Evolutionary conservation across 1,139 yeast genomes (phyloP).

Genomic region (Hemisphaericaspora xylofermentans): DNA sequence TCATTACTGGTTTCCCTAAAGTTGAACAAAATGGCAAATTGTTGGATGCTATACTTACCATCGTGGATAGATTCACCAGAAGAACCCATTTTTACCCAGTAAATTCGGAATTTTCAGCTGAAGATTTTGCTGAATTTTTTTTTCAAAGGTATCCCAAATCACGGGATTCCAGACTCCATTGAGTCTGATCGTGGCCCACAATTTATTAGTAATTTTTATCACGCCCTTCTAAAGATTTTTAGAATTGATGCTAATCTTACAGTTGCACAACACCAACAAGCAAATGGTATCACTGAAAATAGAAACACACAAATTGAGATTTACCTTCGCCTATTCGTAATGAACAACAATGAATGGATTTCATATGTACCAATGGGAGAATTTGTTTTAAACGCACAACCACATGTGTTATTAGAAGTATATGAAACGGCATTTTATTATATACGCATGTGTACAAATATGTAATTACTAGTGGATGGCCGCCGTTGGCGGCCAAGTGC

Average conservation of each 20-base stretch:
- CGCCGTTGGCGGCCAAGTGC: too few relatives aligned
- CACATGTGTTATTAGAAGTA: too few relatives aligned
- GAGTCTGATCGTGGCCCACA: not conserved
- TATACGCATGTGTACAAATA: too few relatives aligned
- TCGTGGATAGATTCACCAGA: not conserved
- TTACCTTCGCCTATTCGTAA: not conserved
- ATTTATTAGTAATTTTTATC: not conserved
- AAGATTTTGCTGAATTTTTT: not conserved
- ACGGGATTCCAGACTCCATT: not conserved
- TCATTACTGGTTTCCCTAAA: not conserved
- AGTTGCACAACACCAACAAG: not conserved
- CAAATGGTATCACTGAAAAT: not conserved
- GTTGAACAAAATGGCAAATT: not conserved
- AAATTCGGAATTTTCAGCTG: not conserved
- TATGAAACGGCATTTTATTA: too few relatives aligned
- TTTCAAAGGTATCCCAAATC: not conserved
- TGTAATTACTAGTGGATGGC: too few relatives aligned
- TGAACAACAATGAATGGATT: not conserved
- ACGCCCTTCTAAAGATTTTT: not conserved
- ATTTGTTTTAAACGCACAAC: not conserved
- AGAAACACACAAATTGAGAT: not conserved
- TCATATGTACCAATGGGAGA: not conserved
- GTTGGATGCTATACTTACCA: not conserved
- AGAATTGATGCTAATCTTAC: not conserved
- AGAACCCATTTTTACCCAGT: not conserved